A percentile compares a stretch with the other conserved stretches of the same genome.
Evolutionary conservation across 495 filamentous ascomycete species (phyloP).

Genomic region (Penicillium samsonianum): DNA sequence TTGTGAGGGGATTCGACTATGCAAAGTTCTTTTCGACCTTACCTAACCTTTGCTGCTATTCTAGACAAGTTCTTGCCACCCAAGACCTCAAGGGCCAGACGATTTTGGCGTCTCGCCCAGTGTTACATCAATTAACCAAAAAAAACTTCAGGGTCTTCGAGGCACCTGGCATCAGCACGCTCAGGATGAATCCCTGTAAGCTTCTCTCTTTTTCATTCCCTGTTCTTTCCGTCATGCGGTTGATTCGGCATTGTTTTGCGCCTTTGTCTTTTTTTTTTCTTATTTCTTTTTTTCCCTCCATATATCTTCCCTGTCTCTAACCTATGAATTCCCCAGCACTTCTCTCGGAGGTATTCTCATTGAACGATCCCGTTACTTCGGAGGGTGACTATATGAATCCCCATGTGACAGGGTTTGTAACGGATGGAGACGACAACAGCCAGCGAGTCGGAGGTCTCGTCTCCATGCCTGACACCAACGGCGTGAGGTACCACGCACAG

Average conservation of each 20-base stretch:
- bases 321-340: constrained; percentile 31
- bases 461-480: constrained; percentile 49
- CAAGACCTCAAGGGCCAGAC: constrained; percentile 21
- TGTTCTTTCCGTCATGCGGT: constrained; percentile 14
- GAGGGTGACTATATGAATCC: constrained; percentile 45
- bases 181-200: constrained; percentile 36
- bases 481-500: constrained; percentile 49
- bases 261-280: constrained; percentile 4
- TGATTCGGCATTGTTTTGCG: background rate
- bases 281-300: constrained; percentile 3
- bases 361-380: constrained; percentile 43
- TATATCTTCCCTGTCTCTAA: constrained; percentile 18
- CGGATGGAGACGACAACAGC: constrained; percentile 44
- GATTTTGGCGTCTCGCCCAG: constrained; percentile 21
- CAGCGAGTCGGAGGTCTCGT: constrained; percentile 47
- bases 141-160: constrained; percentile 28
- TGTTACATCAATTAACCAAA: constrained; percentile 23
- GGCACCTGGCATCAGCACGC: constrained; percentile 23
- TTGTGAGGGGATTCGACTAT: constrained; percentile 13
- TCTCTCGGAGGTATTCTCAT: constrained; percentile 39
- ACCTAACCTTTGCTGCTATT: constrained; percentile 20
- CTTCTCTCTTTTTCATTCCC: constrained; percentile 11
- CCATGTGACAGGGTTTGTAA: constrained; percentile 39
- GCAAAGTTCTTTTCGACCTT: constrained; percentile 3
- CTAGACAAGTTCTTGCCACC: constrained; percentile 20